Evolutionary conservation across 2,329 filamentous ascomycete species (phyloP).

Genomic region (Drechslerella stenobrocha): DNA sequence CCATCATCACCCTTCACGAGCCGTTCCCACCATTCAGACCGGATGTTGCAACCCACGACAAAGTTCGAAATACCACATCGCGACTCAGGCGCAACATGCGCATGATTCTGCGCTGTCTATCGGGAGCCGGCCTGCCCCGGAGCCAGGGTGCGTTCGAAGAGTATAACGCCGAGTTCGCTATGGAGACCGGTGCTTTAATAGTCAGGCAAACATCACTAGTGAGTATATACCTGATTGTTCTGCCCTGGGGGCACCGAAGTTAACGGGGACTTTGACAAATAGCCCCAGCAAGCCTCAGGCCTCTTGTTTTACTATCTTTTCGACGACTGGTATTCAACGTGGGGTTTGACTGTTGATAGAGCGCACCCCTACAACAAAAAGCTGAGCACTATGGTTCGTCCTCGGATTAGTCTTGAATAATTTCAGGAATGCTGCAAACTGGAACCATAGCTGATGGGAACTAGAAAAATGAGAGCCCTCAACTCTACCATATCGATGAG

Average conservation of each 20-base stretch:
- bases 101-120: slow-evolving; percentile 52
- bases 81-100: slow-evolving; percentile 53
- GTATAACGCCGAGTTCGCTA: slow-evolving; percentile 57
- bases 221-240: slow-evolving; percentile 58
- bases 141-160: slow-evolving; percentile 58
- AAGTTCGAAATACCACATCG: slow-evolving; percentile 37
- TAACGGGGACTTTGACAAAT: slow-evolving; percentile 53
- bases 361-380: slow-evolving; percentile 62
- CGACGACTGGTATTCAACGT: slow-evolving; percentile 69
- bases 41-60: slow-evolving; percentile 20
- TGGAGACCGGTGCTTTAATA: slow-evolving; percentile 54
- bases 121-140: slow-evolving; percentile 55
- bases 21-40: slow-evolving; percentile 56
- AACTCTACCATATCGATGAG: slow-evolving; percentile 58
- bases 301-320: slow-evolving; percentile 69
- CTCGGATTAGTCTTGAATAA: too few species aligned
- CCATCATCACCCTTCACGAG: slow-evolving; percentile 59
- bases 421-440: too few species aligned
- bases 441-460: slow-evolving; percentile 6
- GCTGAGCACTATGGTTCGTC: slow-evolving; percentile 54
- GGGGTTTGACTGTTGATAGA: slow-evolving; percentile 63
- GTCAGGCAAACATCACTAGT: slow-evolving; percentile 56
- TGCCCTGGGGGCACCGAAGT: slow-evolving; percentile 55
- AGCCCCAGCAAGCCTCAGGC: slow-evolving; percentile 62
- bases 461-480: slow-evolving; percentile 54